phyloP scores from a whole-genome alignment of 495 filamentous ascomycete genomes.

The Neurospora pannonica region DNA sequence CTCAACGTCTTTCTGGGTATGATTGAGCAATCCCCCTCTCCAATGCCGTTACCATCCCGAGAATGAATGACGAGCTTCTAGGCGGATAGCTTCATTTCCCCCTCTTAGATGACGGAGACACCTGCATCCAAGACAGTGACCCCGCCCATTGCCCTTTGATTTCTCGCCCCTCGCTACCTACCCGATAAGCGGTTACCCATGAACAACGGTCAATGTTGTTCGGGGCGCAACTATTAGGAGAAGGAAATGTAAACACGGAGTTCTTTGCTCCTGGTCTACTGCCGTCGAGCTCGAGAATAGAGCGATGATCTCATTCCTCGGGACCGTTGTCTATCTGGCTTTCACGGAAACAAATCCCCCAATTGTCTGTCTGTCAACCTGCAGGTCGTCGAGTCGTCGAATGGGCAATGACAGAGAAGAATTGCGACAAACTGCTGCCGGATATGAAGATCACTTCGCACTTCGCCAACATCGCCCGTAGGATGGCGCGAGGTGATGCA shows the following conservation, averaged over 20 bases:
- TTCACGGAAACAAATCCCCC: not conserved
- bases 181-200: not conserved
- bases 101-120: not conserved
- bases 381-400: not conserved
- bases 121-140: not conserved
- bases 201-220: not conserved
- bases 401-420: not conserved
- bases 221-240: not conserved
- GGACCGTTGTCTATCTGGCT: not conserved
- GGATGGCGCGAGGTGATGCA: not conserved
- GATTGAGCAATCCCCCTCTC: not conserved
- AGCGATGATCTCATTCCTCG: not conserved
- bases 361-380: not conserved
- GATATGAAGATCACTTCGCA: not conserved
- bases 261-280: not conserved
- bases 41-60: not conserved
- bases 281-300: not conserved
- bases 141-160: not conserved
- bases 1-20: not conserved
- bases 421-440: not conserved
- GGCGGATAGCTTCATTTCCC: not conserved
- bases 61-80: not conserved
- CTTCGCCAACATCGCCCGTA: not conserved
- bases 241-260: not conserved
- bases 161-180: not conserved